Percentiles rank a stretch among this genome's conserved stretches.
phyloP scores from a whole-genome alignment of 805 yeast genomes.

The Saturnispora gosingensis region DNA sequence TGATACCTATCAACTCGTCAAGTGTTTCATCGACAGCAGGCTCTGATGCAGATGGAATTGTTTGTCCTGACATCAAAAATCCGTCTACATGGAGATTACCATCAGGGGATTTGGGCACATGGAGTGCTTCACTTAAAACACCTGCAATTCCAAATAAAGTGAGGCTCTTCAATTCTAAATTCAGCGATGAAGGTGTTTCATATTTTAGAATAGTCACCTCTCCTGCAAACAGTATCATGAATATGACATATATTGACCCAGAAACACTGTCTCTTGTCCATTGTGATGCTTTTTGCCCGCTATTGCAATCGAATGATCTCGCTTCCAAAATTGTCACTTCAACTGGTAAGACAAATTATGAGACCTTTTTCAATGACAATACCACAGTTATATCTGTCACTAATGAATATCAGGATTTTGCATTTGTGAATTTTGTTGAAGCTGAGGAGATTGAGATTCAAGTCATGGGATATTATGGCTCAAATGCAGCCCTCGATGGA shows the following conservation, averaged over 20 bases:
- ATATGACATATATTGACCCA: constrained; percentile 78
- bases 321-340: neutral
- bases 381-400: constrained; percentile 12
- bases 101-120: constrained; percentile 46
- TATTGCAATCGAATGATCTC: constrained; percentile 36
- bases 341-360: constrained; percentile 5
- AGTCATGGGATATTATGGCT: constrained; percentile 60
- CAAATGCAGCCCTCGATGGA: constrained; percentile 60
- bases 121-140: constrained; percentile 53
- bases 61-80: constrained; percentile 43
- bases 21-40: constrained; percentile 14
- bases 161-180: constrained; percentile 57
- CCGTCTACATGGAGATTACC: constrained; percentile 43
- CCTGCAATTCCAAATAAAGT: constrained; percentile 59
- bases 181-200: constrained; percentile 36
- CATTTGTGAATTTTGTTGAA: constrained; percentile 59
- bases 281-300: constrained; percentile 91
- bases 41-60: constrained; percentile 29
- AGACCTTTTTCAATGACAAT: constrained; percentile 15
- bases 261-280: constrained; percentile 39
- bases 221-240: constrained; percentile 87
- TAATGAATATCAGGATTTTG: constrained; percentile 65
- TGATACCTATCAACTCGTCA: constrained; percentile 25
- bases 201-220: constrained; percentile 63
- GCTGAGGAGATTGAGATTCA: constrained; percentile 55